Percentiles rank a stretch among this genome's conserved stretches.
Evolutionary conservation across 768 basidiomycete species (phyloP).

Genomic region (Neoboletus brunneissimus): DNA sequence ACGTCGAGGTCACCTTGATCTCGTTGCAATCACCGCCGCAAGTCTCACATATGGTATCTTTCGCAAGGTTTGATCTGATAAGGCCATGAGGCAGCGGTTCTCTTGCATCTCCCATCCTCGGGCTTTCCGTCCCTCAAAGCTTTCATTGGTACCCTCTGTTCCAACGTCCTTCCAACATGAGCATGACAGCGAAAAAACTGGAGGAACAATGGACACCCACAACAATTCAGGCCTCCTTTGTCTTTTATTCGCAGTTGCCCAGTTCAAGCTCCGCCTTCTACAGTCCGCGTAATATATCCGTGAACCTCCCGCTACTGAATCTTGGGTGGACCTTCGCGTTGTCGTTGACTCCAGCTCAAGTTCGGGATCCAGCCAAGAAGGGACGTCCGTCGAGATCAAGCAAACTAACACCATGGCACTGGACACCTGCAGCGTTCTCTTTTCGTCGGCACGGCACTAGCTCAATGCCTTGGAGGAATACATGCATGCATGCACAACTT

Average conservation of each 20-base stretch:
- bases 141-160: no score
- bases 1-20: background rate
- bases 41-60: no score
- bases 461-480: constrained; percentile 8
- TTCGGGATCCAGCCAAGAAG: no score
- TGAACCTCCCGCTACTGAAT: constrained; percentile 10
- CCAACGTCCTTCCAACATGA: background rate
- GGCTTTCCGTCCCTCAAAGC: background rate
- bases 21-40: no score
- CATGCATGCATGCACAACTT: constrained; percentile 15
- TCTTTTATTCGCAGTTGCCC: background rate
- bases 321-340: constrained; percentile 18
- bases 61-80: no score
- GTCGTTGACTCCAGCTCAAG: constrained; percentile 3
- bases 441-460: constrained; percentile 3
- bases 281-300: background rate
- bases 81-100: background rate
- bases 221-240: constrained; percentile 7
- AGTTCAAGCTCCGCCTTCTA: background rate
- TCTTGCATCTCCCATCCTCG: background rate
- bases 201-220: constrained; percentile 18
- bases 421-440: constrained; percentile 7
- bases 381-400: no score
- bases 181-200: background rate
- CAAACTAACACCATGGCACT: background rate